phyloP scores from a whole-genome alignment of 225 moss, liverwort and hornwort genomes.

The Sphagnum contortum region DNA sequence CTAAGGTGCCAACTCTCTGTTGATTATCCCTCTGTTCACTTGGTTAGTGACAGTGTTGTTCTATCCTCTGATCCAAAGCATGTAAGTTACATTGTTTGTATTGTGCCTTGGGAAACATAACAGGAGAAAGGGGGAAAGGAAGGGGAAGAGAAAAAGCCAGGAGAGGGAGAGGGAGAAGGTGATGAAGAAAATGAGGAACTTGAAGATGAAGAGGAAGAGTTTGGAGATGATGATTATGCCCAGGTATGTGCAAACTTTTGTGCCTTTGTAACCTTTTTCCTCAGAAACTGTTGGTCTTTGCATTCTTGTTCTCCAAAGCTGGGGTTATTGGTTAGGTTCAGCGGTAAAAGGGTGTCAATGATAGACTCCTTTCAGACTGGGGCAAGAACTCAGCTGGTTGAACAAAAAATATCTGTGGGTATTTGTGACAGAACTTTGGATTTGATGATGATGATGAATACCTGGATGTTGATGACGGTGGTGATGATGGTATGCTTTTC shows the following conservation, averaged over 20 bases:
- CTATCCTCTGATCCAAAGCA: too few species aligned
- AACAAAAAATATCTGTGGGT: neutral
- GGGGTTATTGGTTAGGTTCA: too few species aligned
- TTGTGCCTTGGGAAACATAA: slow-evolving; percentile 8
- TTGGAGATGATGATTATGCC: slow-evolving; percentile 45
- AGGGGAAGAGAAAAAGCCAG: slow-evolving; percentile 38
- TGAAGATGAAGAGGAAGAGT: slow-evolving; percentile 45
- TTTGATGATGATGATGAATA: slow-evolving; percentile 53
- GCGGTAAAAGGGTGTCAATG: too few species aligned
- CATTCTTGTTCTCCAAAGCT: too few species aligned
- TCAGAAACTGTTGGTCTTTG: too few species aligned
- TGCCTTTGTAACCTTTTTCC: too few species aligned
- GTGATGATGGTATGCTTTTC: slow-evolving; percentile 33
- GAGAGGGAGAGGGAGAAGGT: slow-evolving; percentile 33
- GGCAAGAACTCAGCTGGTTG: too few species aligned
- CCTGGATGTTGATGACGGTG: slow-evolving; percentile 30
- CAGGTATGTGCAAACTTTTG: slow-evolving; percentile 13
- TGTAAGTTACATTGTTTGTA: neutral
- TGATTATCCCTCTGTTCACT: too few species aligned
- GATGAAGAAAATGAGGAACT: slow-evolving; percentile 28
- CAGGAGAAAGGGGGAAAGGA: slow-evolving; percentile 27
- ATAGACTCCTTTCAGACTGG: too few species aligned
- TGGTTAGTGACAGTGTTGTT: too few species aligned
- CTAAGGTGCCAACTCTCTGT: too few species aligned
- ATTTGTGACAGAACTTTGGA: slow-evolving; percentile 21